Evolutionary conservation across 2,329 filamentous ascomycete genomes (phyloP).

Genomic region (Aspergillus sp.): DNA sequence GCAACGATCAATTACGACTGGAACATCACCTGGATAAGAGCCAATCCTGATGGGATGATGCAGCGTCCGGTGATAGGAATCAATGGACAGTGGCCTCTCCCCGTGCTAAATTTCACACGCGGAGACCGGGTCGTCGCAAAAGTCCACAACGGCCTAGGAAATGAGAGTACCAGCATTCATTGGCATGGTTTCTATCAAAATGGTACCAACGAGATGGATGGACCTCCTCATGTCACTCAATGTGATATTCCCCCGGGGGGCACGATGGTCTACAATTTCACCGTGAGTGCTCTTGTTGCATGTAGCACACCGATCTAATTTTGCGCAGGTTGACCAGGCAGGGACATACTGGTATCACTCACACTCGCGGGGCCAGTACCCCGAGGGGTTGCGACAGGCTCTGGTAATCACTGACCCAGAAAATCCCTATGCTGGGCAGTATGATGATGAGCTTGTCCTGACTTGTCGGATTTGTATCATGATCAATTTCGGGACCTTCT

Average conservation of each 20-base stretch:
- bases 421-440: constrained; percentile 47
- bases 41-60: constrained; percentile 49
- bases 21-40: constrained; percentile 49
- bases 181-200: constrained; percentile 76
- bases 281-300: constrained; percentile 33
- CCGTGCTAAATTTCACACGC: constrained; percentile 64
- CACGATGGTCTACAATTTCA: constrained; percentile 62
- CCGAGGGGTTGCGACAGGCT: constrained; percentile 62
- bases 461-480: constrained; percentile 71
- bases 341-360: constrained; percentile 63
- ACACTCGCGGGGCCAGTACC: constrained; percentile 58
- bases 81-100: constrained; percentile 68
- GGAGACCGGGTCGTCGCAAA: constrained; percentile 66
- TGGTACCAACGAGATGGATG: constrained; percentile 68
- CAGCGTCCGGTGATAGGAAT: constrained; percentile 58
- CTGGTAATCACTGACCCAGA: constrained; percentile 58
- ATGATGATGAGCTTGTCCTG: constrained; percentile 56
- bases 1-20: constrained; percentile 29
- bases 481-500: constrained; percentile 13
- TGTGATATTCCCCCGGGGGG: constrained; percentile 59
- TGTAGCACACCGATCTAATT: no score
- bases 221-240: constrained; percentile 60
- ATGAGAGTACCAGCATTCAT: constrained; percentile 61
- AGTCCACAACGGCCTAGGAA: constrained; percentile 59
- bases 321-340: constrained; percentile 28